Base-by-base conservation (phyloP, 768 basidiomycete genomes). In the Russula compacta region DNA sequence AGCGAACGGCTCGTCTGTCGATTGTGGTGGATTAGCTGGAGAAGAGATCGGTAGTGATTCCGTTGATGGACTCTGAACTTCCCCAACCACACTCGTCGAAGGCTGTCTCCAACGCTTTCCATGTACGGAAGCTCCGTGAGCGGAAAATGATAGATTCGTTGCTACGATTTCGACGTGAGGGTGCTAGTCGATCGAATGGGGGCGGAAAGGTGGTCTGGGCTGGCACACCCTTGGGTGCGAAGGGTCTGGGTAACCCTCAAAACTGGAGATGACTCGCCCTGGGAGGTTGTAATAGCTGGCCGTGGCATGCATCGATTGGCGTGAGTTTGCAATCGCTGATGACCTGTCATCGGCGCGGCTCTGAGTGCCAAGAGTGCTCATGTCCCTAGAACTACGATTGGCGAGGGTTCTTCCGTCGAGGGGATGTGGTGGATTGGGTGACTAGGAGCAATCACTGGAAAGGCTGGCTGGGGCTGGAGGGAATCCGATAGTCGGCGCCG, bases 321-420 rank as follows among this genome's bases (percentile, higher is more conserved):
- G 39, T 12, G 56, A 58, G 29, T 14, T 40, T n/a, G 61, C 43
- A 17, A 58, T 21, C 6, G 53, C 38, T 14, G 61, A 63, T 2
- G 32, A 24, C 39, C 52, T 63, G 48, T 58, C 56, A 38, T 47
- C 49, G 46, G 61, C 57, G n/a, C 50, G 56, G 11, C 61, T 63
- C 8, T 44, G 61, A 14, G 17, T 53, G 48, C 56, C 43, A 24
- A n/a, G 5, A 33, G 15, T 11, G 11, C 53, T 62, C 39, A 58
- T 33, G 46, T 49, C 53, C 17, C 17, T 21, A 24, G 52, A 29
- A 14, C 56, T 58, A 44, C 33, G 39, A n/a, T 48, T 36, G n/a
- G 21, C 29, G 39, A 9, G 7, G 46, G 3, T 21, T 44, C 12
- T 42, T 6, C 5, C 11, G 4, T 35, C 42, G 19, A 51, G 6